Evolutionary conservation across 2,329 filamentous ascomycete species (phyloP), one percentile per base, ranked within the genome.

Genomic region (Botryotinia globosa): DNA sequence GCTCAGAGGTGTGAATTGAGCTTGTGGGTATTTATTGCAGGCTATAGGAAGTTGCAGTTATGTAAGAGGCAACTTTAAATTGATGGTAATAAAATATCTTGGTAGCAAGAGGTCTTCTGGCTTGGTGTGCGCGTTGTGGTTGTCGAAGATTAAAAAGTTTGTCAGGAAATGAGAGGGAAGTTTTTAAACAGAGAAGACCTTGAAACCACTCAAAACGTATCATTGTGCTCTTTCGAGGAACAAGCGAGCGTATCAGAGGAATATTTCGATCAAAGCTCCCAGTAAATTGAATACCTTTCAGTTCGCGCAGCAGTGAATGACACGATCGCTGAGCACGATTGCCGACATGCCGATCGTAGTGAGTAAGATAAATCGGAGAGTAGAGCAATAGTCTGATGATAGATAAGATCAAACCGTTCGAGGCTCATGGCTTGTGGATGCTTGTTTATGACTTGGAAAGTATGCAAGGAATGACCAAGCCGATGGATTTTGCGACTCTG

Each of bases 231-330:
- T 67, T 29, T 54, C 39, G 9, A 42, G 34, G 10, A 54, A 56
- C 9, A 67, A 42, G 64, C 64, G 64, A 67, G 64, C 64, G 48
- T 42, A 56, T 56, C 34, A 67, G 64, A 66, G 25, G 4, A 9
- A 39, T 8, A 20, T 56, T 48, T 10, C 9, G 39, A 22, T 1
- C 6, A 22, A 67, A 42, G 12, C 8, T 29, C 34, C 20, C 48
- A 39, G 64, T 4, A 29, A 67, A 54, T 67, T 54, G 64, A 66
- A 54, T 67, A 16, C 1, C 34, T 10, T 20, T 39, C 25, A 29
- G 42, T 67, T 20, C 10, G 45, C 25, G 5, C 29, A 18, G 16
- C 25, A 66, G 45, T 22, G 45, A 67, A 67, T 39, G 12, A 5
- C 34, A 67, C 48, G 45, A 22, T 56, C 48, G 48, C 34, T 34